phyloP scores from a whole-genome alignment of 257 asterid genomes.

The Penstemon newberryi region DNA sequence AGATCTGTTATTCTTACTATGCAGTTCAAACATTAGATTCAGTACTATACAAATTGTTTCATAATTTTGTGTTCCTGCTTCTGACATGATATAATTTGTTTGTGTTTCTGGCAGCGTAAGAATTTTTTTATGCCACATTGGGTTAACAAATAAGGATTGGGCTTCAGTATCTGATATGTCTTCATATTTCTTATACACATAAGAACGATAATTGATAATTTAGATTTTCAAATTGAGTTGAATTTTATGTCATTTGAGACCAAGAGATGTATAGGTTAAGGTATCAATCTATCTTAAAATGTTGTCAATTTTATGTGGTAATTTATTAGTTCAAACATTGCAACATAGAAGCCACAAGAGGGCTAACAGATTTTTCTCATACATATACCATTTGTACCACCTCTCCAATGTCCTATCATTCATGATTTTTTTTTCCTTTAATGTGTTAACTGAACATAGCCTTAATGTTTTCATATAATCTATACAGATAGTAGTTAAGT shows the following conservation, averaged over 20 bases:
- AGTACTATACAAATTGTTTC: conserved; percentile 9
- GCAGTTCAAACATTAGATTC: conserved; percentile 5
- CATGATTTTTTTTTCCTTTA: no score
- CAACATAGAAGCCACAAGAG: not conserved
- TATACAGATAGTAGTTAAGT: not conserved
- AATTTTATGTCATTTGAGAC: not conserved
- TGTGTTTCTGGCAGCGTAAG: not conserved
- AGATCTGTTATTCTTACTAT: not conserved
- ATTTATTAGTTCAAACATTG: conserved; percentile 1
- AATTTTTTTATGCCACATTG: no score
- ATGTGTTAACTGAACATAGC: no score
- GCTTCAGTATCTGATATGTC: not conserved
- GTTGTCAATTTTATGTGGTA: not conserved
- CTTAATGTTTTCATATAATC: not conserved
- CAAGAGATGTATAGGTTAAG: no score
- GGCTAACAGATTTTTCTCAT: not conserved
- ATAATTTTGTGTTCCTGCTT: not conserved
- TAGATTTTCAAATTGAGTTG: not conserved
- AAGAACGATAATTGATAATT: not conserved
- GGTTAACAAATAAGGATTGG: not conserved
- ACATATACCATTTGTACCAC: not conserved
- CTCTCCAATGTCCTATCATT: no score
- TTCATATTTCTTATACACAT: not conserved
- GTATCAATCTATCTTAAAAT: conserved; percentile 6
- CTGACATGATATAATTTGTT: not conserved